These are phyloP conservation scores for Pythium plurisporium DNA, from an alignment of 352 stramenopile genomes.

Conservation along the genomic window DNA sequence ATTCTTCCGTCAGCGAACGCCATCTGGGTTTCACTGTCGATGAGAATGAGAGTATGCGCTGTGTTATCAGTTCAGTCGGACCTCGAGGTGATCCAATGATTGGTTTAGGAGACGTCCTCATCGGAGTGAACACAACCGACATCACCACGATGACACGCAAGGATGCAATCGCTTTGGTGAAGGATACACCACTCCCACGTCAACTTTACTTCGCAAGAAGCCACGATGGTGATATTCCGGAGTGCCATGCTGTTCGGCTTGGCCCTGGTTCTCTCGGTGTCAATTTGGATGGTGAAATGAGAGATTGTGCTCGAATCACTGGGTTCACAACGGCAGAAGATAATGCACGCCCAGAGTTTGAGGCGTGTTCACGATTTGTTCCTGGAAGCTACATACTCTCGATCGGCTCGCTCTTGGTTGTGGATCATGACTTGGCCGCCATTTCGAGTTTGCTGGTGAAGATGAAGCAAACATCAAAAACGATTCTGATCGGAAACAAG, in stretches of 20 bases:
- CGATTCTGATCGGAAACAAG: constrained; percentile 43
- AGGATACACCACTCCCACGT: constrained; percentile 26
- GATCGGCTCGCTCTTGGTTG: constrained; percentile 65
- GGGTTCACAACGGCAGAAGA: constrained; percentile 40
- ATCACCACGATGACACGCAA: constrained; percentile 31
- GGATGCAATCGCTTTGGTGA: constrained; percentile 27
- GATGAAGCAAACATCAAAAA: constrained; percentile 31
- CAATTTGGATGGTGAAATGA: constrained; percentile 36
- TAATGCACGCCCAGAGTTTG: constrained; percentile 34
- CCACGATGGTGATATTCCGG: constrained; percentile 18
- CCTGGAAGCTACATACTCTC: constrained; percentile 49
- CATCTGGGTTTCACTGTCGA: constrained; percentile 30
- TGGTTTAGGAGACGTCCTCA: constrained; percentile 33
- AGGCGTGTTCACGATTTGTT: constrained; percentile 30
- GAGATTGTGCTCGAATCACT: constrained; percentile 32
- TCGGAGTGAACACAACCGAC: constrained; percentile 41
- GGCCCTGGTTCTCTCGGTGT: constrained; percentile 42
- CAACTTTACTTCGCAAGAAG: constrained; percentile 36
- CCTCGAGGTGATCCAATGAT: constrained; percentile 16
- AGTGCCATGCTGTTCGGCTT: constrained; percentile 40
- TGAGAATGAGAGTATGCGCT: constrained; percentile 34
- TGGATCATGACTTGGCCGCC: constrained; percentile 32
- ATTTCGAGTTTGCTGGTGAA: constrained; percentile 44
- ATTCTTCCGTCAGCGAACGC: constrained; percentile 17
- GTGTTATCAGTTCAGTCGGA: constrained; percentile 28